These are phyloP conservation scores for Nemania sp. DNA, from an alignment of 2,329 filamentous ascomycete genomes.

Conservation along the genomic window DNA sequence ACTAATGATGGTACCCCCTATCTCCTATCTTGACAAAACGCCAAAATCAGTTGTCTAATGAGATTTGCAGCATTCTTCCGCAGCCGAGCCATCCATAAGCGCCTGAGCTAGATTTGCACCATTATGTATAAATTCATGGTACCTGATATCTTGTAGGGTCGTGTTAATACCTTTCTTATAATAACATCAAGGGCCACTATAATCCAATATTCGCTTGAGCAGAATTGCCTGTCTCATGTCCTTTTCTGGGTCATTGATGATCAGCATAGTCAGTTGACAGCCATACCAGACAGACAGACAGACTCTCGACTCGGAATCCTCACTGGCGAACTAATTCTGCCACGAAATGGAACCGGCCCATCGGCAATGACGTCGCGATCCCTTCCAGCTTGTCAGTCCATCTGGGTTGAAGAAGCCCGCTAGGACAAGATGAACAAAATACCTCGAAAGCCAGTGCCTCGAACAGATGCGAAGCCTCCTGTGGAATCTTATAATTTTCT, in stretches of 20 bases:
- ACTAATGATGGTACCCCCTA: background rate
- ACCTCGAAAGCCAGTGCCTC: conserved; percentile 32
- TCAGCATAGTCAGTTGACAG: background rate
- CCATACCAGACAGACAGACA: background rate
- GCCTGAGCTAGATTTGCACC: background rate
- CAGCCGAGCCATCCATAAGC: background rate
- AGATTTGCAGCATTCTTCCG: background rate
- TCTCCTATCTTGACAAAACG: background rate
- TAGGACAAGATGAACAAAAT: conserved; percentile 19
- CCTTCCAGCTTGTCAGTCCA: background rate
- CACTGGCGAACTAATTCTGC: too few species aligned
- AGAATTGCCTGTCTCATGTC: too few species aligned
- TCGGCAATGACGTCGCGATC: background rate
- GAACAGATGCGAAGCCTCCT: conserved; percentile 4
- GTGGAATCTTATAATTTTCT: conserved; percentile 17
- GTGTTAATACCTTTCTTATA: too few species aligned
- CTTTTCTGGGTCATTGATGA: too few species aligned
- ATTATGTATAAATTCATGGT: background rate
- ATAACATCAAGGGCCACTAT: too few species aligned
- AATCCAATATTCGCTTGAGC: too few species aligned
- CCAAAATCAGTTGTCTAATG: too few species aligned
- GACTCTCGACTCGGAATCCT: background rate
- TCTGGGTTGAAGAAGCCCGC: conserved; percentile 2
- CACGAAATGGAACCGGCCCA: background rate
- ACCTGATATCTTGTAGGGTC: too few species aligned